phyloP scores from a whole-genome alignment of 176 grass and related monocot genomes.

The Musa schizocarpa region DNA sequence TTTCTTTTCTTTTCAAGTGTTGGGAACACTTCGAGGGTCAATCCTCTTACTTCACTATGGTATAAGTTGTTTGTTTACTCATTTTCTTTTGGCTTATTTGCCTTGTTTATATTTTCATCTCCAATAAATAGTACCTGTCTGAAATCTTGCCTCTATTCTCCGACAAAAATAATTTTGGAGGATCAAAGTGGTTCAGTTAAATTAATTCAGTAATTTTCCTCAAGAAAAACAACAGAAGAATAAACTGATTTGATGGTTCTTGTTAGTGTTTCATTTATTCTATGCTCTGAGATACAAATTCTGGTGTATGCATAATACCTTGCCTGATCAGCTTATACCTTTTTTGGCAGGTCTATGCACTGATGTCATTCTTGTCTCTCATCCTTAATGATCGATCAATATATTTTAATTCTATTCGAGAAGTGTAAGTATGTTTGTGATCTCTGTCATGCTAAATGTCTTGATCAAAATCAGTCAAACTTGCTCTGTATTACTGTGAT shows the following conservation, averaged over 20 bases:
- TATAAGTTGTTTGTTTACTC: not conserved
- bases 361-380: slow-evolving; percentile 95
- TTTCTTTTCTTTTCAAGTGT: not conserved
- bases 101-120: not conserved
- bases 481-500: not conserved
- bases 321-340: not conserved
- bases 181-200: not conserved
- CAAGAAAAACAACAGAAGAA: not conserved
- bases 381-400: slow-evolving; percentile 54
- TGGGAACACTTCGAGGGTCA: not conserved
- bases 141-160: not conserved
- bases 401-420: slow-evolving; percentile 88
- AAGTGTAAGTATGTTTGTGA: slow-evolving; percentile 58
- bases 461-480: not conserved
- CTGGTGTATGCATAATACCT: not conserved
- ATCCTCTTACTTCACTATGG: not conserved
- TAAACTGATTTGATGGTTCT: not conserved
- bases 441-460: not conserved
- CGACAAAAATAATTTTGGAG: not conserved
- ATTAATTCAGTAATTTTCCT: not conserved
- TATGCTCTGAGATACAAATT: not conserved
- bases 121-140: not conserved
- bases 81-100: not conserved
- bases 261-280: not conserved
- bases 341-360: slow-evolving; percentile 69